A percentile compares a stretch with the other conserved stretches of the same genome.
These are phyloP conservation scores for Juglanconis oblonga DNA, from an alignment of 2,329 filamentous ascomycete species.

Conservation along the genomic window DNA sequence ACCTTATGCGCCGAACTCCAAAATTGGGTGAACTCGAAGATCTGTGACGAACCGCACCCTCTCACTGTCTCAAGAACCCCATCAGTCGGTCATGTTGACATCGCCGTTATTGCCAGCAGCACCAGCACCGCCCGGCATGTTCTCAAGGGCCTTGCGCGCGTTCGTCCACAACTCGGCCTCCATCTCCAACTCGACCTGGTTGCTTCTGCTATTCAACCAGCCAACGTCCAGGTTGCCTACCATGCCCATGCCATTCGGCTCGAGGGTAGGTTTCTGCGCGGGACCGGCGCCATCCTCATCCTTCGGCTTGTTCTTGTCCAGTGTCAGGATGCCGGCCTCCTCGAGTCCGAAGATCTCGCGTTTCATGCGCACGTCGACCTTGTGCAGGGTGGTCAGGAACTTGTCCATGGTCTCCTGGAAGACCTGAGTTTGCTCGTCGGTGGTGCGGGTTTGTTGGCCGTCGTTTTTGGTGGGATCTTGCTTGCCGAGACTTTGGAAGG, in stretches of 20 bases:
- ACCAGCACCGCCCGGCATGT: conserved; percentile 23
- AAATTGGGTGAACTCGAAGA: background rate
- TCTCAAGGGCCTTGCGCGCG: conserved; percentile 53
- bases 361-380: conserved; percentile 70
- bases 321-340: conserved; percentile 71
- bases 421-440: conserved; percentile 49
- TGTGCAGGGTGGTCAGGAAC: conserved; percentile 72
- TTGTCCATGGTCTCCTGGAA: conserved; percentile 60
- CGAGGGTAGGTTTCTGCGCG: conserved; percentile 33
- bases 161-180: conserved; percentile 75
- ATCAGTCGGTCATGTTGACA: conserved; percentile 32
- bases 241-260: conserved; percentile 53
- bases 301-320: conserved; percentile 27
- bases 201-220: conserved; percentile 83
- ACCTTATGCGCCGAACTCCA: conserved; percentile 10
- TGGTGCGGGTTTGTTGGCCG: conserved; percentile 18
- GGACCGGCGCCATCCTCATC: conserved; percentile 26
- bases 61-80: too few species aligned
- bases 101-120: conserved; percentile 8
- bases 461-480: conserved; percentile 8
- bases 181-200: conserved; percentile 78
- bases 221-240: conserved; percentile 73
- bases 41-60: background rate
- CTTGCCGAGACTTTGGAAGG: conserved; percentile 62
- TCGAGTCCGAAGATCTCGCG: conserved; percentile 76